Evolutionary conservation across 1,139 yeast species (phyloP), one percentile per base, ranked within the genome.

Genomic region (Debaryomyces coudertii): DNA sequence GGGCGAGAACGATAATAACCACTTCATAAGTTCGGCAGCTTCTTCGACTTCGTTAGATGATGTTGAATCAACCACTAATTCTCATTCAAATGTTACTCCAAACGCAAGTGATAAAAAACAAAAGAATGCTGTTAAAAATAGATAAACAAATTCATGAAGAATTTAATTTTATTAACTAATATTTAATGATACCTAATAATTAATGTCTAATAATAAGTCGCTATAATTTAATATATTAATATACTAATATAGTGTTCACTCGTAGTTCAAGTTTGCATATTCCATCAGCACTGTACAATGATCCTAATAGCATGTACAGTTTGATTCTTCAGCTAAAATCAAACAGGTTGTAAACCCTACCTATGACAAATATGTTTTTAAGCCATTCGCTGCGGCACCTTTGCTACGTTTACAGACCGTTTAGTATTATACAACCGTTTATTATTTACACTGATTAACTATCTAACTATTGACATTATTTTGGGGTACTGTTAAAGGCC

Each of bases 11-110:
- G 69, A 60, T 40, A 68, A 60, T 14, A 60, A 57, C 22, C 47
- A 61, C 43, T 60, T 56, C 35, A 54, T 57, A 31, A 61, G 65
- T 40, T 61, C 64, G 25, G 56, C 68, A 12, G 62, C 70, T 1
- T 68, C 73, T 23, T 55, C 65, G 15, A 63, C 71, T 15, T 68
- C 73, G 27, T 53, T 69, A 47, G 73, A 66, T 43, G 74, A 69
- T 20, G 49, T 62, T 35, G 66, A 61, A 24, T 47, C 56, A 3
- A 40, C 48, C 7, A 16, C 36, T 8, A 45, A 31, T 33, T 11
- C 42, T 18, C n/a, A 27, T 5, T 20, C 35, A 9, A 30, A 12
- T 25, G 18, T 34, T 30, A 34, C 22, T 30, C 5, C 41, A 12
- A 41, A 27, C 15, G 15, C 40, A n/a, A 35, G 20, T 29, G 35